Conservation (phyloP, 148 eudicot species). For the Simmondsia chinensis region DNA sequence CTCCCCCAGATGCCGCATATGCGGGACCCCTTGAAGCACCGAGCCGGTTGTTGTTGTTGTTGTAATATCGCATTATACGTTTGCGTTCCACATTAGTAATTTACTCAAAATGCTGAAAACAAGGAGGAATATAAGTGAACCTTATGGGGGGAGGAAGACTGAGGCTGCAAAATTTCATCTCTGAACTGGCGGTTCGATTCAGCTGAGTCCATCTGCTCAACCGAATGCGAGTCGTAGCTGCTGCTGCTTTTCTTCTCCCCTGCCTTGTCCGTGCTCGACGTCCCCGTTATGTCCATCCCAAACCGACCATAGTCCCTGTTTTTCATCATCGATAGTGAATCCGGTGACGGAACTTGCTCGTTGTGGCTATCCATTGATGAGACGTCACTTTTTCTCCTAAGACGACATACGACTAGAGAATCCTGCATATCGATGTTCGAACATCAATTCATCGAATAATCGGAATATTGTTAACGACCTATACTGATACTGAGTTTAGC, state of each 20-base stretch:
- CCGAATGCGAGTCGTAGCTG: conserved; percentile 48
- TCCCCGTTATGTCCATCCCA: conserved; percentile 17
- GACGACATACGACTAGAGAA: conserved; percentile 70
- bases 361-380: conserved; percentile 18
- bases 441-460: no score
- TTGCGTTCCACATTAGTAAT: no score
- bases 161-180: conserved; percentile 22
- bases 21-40: no score
- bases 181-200: conserved; percentile 28
- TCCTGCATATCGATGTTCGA: conserved; percentile 38
- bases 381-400: conserved; percentile 47
- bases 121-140: background rate
- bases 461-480: no score
- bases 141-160: conserved; percentile 15
- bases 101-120: no score
- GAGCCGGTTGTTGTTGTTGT: no score
- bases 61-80: no score
- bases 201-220: conserved; percentile 35
- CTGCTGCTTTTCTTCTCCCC: conserved; percentile 46
- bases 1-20: no score
- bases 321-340: conserved; percentile 10
- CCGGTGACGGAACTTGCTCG: conserved; percentile 11
- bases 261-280: conserved; percentile 17
- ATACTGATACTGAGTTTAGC: no score
- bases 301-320: conserved; percentile 16